These are phyloP conservation scores for Salix exigua DNA, from an alignment of 345 rosid species.

Conservation along the genomic window DNA sequence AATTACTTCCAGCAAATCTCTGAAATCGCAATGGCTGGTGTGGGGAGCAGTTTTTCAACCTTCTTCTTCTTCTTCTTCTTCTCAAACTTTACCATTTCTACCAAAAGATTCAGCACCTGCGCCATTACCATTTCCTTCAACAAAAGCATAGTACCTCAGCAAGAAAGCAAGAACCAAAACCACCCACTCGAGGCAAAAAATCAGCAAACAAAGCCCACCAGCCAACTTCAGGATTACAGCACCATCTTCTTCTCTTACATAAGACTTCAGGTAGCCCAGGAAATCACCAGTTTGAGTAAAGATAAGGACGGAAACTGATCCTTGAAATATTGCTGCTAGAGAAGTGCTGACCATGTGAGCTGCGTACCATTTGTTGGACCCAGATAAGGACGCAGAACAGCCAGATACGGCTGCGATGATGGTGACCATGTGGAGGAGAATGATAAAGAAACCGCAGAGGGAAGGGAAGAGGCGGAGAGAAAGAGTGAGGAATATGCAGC, in stretches of 20 bases:
- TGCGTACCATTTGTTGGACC: conserved; percentile 60
- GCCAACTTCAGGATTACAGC: conserved; percentile 66
- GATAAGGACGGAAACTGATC: conserved; percentile 74
- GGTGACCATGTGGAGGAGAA: conserved; percentile 59
- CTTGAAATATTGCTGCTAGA: conserved; percentile 86
- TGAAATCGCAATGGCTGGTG: conserved; percentile 56
- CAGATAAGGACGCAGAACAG: conserved; percentile 60
- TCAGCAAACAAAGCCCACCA: conserved; percentile 69
- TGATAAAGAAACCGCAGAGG: conserved; percentile 50
- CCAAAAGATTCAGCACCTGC: not conserved
- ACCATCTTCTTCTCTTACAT: conserved; percentile 83
- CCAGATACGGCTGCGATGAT: conserved; percentile 67
- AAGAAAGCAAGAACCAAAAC: conserved; percentile 77
- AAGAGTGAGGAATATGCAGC: conserved; percentile 42
- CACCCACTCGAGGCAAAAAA: conserved; percentile 81
- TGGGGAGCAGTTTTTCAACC: conserved; percentile 38
- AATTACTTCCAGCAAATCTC: not conserved
- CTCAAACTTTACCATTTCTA: conserved; percentile 22
- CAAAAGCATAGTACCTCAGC: conserved; percentile 66
- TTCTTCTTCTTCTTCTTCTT: conserved; percentile 66
- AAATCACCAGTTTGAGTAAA: conserved; percentile 66
- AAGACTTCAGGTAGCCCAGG: conserved; percentile 64
- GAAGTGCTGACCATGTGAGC: conserved; percentile 85
- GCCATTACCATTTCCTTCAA: conserved; percentile 42
- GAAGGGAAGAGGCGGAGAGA: conserved; percentile 60